Evolutionary conservation across 371 early-diverging fungal genomes (phyloP), one percentile per base, ranked within the genome.

Genomic region (Rhizopus microsporus): DNA sequence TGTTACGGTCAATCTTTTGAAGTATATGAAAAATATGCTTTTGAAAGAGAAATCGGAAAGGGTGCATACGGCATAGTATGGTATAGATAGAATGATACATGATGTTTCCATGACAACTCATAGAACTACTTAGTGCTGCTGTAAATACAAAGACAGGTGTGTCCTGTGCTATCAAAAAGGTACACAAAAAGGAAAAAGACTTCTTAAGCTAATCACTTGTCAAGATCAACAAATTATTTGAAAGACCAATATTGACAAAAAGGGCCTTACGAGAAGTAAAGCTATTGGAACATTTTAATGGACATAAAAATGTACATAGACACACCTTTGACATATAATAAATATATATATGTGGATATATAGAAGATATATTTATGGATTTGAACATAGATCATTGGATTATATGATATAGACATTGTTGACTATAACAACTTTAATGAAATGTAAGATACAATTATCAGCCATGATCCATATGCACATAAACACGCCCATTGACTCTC

Each of bases 201-300:
- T 44, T 31, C 5, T 29, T 48, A 15, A 17, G 33, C 12, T n/a
- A 4, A 29, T 23, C 23, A 23, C 23, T 23, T 23, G 23, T 23
- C 23, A 23, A 23, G 23, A 23, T 23, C 23, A 23, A 72, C 44
- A 62, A 66, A 50, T 78, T 83, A 47, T 84, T 86, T 63, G 91
- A 90, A 37, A 89, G 91, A 72, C 77, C 79, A 49, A 88, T 93
- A 34, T 77, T 93, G 6, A 87, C 92, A 44, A 89, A 90, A 72
- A 79, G 93, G 62, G 86, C 91, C 37, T 65, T 94, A 45, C 84
- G 93, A 45, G 93, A 93, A 68, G 81, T 91, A 57, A 92, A 93
- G 72, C 80, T 92, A 16, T 73, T 92, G 58, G 78, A 84, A 51
- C 92, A 94, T 72, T 93, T 93, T 63, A 88, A 88, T 59, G 89